Evolutionary conservation across 2,329 filamentous ascomycete genomes (phyloP).

Genomic region (Penicillium sp.): DNA sequence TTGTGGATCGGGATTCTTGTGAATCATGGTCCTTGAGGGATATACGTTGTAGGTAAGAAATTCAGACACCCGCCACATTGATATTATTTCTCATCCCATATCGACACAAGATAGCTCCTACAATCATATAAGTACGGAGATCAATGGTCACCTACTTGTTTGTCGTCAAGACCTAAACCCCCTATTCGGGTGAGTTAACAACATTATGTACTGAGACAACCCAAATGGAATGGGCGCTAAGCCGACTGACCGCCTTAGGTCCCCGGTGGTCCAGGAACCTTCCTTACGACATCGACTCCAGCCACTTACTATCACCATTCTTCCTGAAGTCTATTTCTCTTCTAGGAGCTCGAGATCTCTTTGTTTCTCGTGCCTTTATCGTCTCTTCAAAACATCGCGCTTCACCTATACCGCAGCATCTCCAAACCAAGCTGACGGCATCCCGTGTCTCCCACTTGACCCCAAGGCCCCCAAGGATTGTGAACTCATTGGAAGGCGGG

Average conservation of each 20-base stretch:
- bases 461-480: conserved; percentile 22
- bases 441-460: conserved; percentile 19
- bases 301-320: conserved; percentile 22
- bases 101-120: no score
- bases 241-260: conserved; percentile 25
- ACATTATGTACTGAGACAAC: not conserved
- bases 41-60: no score
- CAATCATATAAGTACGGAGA: no score
- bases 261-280: conserved; percentile 2
- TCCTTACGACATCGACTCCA: conserved; percentile 27
- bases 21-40: no score
- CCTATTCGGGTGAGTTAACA: not conserved
- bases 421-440: conserved; percentile 26
- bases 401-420: conserved; percentile 31
- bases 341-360: conserved; percentile 3
- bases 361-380: conserved; percentile 1
- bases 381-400: conserved; percentile 17
- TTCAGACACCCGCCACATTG: no score
- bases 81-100: no score
- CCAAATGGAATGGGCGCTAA: conserved; percentile 24
- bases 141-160: no score
- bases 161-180: no score
- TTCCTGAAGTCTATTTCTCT: not conserved
- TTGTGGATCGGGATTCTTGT: no score
- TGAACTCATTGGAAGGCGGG: conserved; percentile 24